Conservation (phyloP, 1,284 basidiomycete genomes). For the Sanghuangporus weigelae region DNA sequence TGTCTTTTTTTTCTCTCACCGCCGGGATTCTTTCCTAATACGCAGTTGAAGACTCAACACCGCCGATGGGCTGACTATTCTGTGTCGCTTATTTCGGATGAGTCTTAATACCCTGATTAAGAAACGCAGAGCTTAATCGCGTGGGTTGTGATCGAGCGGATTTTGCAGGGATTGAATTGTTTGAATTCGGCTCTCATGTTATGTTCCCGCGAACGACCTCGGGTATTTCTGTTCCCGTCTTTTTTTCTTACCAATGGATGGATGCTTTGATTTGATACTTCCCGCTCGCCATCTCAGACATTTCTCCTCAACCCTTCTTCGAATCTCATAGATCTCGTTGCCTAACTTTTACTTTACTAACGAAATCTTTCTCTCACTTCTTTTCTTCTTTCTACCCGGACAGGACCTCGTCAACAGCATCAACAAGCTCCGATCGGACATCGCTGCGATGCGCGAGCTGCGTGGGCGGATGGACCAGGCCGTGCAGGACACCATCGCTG, state of each 20-base stretch:
- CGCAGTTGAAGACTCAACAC: neutral
- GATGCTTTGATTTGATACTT: neutral
- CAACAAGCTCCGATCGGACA: slow-evolving; percentile 62
- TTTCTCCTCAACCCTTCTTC: neutral
- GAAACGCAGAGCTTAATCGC: no score
- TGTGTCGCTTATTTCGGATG: no score
- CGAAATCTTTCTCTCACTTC: neutral
- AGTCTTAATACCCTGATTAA: no score
- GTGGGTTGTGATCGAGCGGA: no score
- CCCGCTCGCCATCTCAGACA: neutral
- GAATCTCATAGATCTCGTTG: neutral
- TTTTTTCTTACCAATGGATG: neutral
- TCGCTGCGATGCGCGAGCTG: slow-evolving; percentile 59
- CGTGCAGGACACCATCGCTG: slow-evolving; percentile 69
- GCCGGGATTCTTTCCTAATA: neutral
- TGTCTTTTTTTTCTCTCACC: neutral
- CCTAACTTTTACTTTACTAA: neutral
- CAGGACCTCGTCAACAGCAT: slow-evolving; percentile 60
- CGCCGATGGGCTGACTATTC: neutral
- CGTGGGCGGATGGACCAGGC: slow-evolving; percentile 69
- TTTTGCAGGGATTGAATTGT: no score
- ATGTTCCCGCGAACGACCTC: neutral
- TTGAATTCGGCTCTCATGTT: neutral
- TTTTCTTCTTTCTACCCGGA: neutral
- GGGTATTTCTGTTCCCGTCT: neutral